Evolutionary conservation across 2,329 filamentous ascomycete genomes (phyloP), one percentile per base, ranked within the genome.

Genomic region (Coniella lustricola): DNA sequence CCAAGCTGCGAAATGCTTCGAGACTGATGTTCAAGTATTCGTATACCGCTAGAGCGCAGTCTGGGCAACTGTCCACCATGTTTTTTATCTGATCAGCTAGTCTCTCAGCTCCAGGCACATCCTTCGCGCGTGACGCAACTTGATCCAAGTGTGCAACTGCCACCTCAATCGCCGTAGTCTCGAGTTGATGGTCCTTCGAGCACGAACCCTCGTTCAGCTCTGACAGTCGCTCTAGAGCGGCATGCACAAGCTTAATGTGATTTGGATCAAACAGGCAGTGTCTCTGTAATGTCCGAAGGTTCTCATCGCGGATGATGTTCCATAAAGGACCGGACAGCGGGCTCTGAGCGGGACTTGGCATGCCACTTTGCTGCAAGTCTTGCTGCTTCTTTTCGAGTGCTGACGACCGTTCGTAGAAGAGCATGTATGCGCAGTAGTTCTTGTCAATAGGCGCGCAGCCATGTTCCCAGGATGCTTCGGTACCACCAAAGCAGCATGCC

Each of bases 361-460:
- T 52, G 1, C 62, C 59, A 1, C 63, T 58, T 12, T 52, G 55
- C 44, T 69, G 62, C 56, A 81, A 67, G 2, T 64, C 58, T 22
- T 73, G 66, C 56, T 79, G 74, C 51, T 79, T 75, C 14, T 66
- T 64, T 16, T 73, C 70, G 48, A 90, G 73, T 4, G 80, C 79
- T 0, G 83, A 83, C 3, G 82, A 79, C 42, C 93, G 82, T 64
- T 96, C 87, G 64, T 98, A 98, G 65, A 98, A 97, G 8, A 98
- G 76, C 87, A 98, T 97, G 65, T 98, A 98, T 12, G 91, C 93
- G 63, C 89, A 97, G 72, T 84, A 84, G 4, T 79, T 77, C 65
- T 90, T 91, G 58, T 83, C 79, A 55, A 76, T 81, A 0, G 71
- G 56, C 16, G 72, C 62, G 51, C 69, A 68, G 57, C 70, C 66